Evolutionary conservation across 1,139 yeast genomes (phyloP), one percentile per base, ranked within the genome.

Genomic region (Kodamaea suecica): DNA sequence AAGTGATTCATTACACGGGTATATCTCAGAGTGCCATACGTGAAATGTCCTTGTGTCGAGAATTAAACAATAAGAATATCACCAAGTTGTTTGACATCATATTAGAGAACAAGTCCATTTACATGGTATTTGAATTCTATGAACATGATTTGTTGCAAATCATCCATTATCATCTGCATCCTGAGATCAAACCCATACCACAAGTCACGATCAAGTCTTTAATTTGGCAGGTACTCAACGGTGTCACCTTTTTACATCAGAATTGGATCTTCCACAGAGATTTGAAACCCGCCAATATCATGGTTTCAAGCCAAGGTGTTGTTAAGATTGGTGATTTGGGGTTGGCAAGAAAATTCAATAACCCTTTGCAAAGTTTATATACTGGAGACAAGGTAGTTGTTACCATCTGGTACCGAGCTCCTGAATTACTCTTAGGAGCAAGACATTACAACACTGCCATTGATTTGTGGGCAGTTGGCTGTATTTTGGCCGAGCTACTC

Each of bases 401-500:
- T 7, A 92, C 98, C 0, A 92, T 92, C 41, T 92, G 98, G 98
- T 92, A 92, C 57, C 72, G 98, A 45, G 97, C 98, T 0, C 97
- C 98, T 0, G 98, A 92, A 55, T 66, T 92, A 30, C 65, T 92
- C 27, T 62, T 92, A 26, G 98, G 98, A 0, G 88, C 95, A 1
- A 67, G 96, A 32, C 96, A 92, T 61, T 92, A 92, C 55, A 84
- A 97, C 0, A 95, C 97, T 0, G 92, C 97, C 0, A 84, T 92
- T 30, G 97, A 92, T 59, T 59, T 87, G 35, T 92, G 98, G 98
- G 97, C 98, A 0, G 87, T 88, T 7, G 98, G 98, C 0, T 92
- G 98, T 58, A 92, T 94, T 7, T 70, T 92, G 45, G 98, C 96
- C 0, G 99, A 94, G 55, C 64, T 92, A 33, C 66, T 92, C 14